Evolutionary conservation across 768 basidiomycete species (phyloP).

Genomic region (Hypholoma fasciculare): DNA sequence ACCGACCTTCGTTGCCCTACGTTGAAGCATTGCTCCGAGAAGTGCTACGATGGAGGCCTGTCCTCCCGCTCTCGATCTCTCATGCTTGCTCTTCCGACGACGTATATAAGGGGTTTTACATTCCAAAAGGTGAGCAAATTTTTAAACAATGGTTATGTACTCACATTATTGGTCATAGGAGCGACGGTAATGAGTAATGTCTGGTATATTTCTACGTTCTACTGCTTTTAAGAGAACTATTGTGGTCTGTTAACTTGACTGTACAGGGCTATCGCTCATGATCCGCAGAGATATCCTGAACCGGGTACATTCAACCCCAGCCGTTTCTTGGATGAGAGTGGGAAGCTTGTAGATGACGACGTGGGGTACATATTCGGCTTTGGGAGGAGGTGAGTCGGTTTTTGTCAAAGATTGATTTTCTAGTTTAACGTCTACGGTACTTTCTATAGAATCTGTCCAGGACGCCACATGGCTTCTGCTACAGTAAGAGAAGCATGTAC

Average conservation of each 20-base stretch:
- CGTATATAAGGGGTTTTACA: constrained; percentile 4
- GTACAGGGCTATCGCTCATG: not conserved
- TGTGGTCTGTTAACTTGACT: not conserved
- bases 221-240: not conserved
- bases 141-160: not conserved
- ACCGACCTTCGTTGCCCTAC: not conserved
- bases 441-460: not conserved
- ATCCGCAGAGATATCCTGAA: not conserved
- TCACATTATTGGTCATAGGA: not conserved
- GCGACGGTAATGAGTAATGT: constrained; percentile 1
- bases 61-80: not conserved
- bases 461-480: not conserved
- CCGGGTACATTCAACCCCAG: not conserved
- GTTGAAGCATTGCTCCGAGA: not conserved
- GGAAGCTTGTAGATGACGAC: not conserved
- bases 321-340: not conserved
- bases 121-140: not conserved
- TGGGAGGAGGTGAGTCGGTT: not conserved
- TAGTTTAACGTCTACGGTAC: no score
- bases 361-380: not conserved
- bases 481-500: not conserved
- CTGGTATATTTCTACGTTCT: not conserved
- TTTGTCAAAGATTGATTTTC: no score
- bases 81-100: constrained; percentile 1
- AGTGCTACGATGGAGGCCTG: constrained; percentile 1